A percentile compares a stretch with the other conserved stretches of the same genome.
phyloP scores from a whole-genome alignment of 2,329 filamentous ascomycete species.

The Coniochaeta sp. region DNA sequence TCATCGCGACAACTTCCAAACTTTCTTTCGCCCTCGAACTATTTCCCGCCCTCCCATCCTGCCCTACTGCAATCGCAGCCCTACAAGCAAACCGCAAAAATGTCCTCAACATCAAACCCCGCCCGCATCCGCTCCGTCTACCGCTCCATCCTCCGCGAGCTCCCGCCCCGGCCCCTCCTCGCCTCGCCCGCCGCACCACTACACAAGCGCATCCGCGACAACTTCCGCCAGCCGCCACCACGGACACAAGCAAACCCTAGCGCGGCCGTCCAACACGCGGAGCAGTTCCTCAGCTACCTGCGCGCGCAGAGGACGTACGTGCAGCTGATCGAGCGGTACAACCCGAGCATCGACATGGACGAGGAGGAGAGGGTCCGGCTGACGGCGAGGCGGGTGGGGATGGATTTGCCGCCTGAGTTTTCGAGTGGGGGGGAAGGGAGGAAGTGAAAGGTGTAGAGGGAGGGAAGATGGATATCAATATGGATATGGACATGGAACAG shows the following conservation, averaged over 20 bases:
- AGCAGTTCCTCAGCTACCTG: conserved; percentile 75
- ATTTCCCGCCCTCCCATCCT: background rate
- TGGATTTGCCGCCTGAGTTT: conserved; percentile 72
- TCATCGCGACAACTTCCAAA: background rate
- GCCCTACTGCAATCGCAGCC: background rate
- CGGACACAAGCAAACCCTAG: conserved; percentile 21
- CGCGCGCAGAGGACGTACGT: conserved; percentile 80
- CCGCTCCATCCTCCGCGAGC: conserved; percentile 80
- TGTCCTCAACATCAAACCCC: conserved; percentile 28
- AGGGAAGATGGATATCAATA: conserved; percentile 3
- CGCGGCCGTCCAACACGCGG: conserved; percentile 40
- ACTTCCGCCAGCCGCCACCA: conserved; percentile 37
- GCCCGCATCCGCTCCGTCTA: conserved; percentile 69
- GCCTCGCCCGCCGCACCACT: conserved; percentile 56
- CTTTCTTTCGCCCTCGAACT: background rate
- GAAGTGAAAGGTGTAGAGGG: no score
- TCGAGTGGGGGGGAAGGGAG: conserved; percentile 8
- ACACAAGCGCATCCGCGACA: conserved; percentile 60
- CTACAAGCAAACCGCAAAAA: conserved; percentile 7
- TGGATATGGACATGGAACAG: background rate
- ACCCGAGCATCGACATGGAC: conserved; percentile 83
- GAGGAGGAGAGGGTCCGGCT: conserved; percentile 78
- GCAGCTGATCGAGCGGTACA: conserved; percentile 81
- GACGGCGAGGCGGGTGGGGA: conserved; percentile 80
- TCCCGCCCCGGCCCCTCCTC: conserved; percentile 62